Conservation (phyloP, 2,329 filamentous ascomycete species). For the Orbilia oligospora region DNA sequence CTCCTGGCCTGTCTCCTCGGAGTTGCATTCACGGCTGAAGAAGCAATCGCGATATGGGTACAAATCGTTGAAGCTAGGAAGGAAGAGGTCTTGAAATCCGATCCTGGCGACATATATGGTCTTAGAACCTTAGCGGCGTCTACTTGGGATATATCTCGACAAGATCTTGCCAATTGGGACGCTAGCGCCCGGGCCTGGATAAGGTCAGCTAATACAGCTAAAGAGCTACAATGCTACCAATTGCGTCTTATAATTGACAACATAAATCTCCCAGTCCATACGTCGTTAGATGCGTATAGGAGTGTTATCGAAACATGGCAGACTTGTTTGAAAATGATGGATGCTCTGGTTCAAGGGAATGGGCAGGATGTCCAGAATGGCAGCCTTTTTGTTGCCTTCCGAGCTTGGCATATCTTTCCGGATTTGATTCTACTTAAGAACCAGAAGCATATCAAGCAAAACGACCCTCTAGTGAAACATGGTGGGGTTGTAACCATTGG, state of each 20-base stretch:
- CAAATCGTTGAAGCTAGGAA: slow-evolving; percentile 65
- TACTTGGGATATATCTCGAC: slow-evolving; percentile 61
- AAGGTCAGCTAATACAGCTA: slow-evolving; percentile 64
- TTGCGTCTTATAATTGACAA: slow-evolving; percentile 64
- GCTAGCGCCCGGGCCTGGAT: slow-evolving; percentile 66
- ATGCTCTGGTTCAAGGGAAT: slow-evolving; percentile 62
- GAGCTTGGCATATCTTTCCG: slow-evolving; percentile 64
- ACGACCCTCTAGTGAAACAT: slow-evolving; percentile 16
- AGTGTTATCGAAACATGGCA: slow-evolving; percentile 64
- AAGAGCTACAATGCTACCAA: slow-evolving; percentile 62
- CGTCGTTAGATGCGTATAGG: slow-evolving; percentile 49
- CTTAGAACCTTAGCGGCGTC: slow-evolving; percentile 50
- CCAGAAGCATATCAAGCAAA: slow-evolving; percentile 22
- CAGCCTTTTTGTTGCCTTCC: slow-evolving; percentile 61
- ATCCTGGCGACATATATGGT: slow-evolving; percentile 2
- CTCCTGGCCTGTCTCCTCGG: slow-evolving; percentile 67
- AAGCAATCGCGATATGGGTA: slow-evolving; percentile 66
- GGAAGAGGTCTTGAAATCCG: slow-evolving; percentile 22
- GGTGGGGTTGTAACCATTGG: slow-evolving; percentile 36
- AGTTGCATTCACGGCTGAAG: slow-evolving; percentile 63
- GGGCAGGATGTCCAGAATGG: slow-evolving; percentile 54
- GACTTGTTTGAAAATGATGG: slow-evolving; percentile 62
- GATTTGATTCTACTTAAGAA: slow-evolving; percentile 58
- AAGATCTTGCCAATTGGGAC: slow-evolving; percentile 65
- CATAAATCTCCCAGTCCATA: slow-evolving; percentile 60